A percentile compares a stretch with the other conserved stretches of the same genome.
Conservation (phyloP, 345 rosid species). For the Corymbia maculata region DNA sequence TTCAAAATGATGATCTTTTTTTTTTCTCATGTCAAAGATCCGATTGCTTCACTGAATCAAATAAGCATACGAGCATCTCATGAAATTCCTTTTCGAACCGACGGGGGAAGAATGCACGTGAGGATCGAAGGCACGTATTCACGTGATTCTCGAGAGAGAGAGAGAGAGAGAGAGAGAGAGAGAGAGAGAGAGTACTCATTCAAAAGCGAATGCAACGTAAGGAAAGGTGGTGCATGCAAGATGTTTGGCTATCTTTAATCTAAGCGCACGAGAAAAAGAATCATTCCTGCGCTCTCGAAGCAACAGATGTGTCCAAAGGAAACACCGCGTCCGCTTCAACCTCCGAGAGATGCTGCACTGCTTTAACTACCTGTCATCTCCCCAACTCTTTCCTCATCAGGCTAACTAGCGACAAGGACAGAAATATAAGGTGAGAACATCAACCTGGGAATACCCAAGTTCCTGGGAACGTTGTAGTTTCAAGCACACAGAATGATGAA, state of each 20-base stretch:
- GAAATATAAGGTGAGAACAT: neutral
- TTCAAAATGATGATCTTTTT: neutral
- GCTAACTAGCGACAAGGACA: neutral
- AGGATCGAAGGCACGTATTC: neutral
- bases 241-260: neutral
- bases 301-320: neutral
- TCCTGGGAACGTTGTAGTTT: neutral
- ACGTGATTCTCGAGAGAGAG: neutral
- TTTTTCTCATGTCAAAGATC: neutral
- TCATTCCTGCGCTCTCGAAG: neutral
- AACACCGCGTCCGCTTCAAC: slow-evolving; percentile 13
- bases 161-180: neutral
- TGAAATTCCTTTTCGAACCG: neutral
- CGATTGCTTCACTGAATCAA: neutral
- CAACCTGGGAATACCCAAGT: neutral
- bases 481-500: neutral
- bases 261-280: neutral
- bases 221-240: neutral
- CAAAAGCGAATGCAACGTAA: neutral
- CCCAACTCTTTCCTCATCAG: neutral
- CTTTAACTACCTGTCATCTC: neutral
- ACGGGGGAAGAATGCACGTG: neutral
- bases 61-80: neutral
- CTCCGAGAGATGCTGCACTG: slow-evolving; percentile 18
- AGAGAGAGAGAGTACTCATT: neutral